Base-by-base conservation (phyloP, 306 rosid genomes). In the Carpinus viminea region DNA sequence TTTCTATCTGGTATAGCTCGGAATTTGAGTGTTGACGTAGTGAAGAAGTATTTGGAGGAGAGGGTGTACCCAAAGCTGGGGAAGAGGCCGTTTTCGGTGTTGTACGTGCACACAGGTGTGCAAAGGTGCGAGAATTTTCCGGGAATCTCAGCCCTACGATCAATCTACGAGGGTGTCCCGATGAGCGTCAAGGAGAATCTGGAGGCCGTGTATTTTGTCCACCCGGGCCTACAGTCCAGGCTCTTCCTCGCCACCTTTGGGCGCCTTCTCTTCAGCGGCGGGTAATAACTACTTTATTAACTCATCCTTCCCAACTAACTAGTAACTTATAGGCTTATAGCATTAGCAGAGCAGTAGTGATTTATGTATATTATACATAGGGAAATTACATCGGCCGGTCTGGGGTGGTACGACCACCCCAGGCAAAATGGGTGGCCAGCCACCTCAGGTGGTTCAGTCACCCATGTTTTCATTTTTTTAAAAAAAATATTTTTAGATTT, bases 231-330 rank as follows among this genome's bases (percentile, higher is more conserved):
- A 0, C 98, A 94, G 74, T 74, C 98, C 26, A 85, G 97, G 34
- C 97, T 94, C 74, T 94, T 94, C 80, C 90, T 94, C 68, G 97
- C 98, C 70, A 94, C 98, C 20, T 86, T 94, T 28, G 98, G 98
- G 46, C 97, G 95, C 17, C 85, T 94, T 53, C 83, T 92, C 81
- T 92, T 94, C 89, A 80, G 87, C 65, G 92, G 92, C 3, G 97
- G 96, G 98, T 92, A 80, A 76, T 26, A 12, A 47, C 21, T 5
- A 69, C n/a, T 0, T 18, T 7, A 13, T 31, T 9, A 28, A 13
- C 38, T 28, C n/a, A n/a, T n/a, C n/a, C n/a, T n/a, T n/a, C n/a
- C n/a, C n/a, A n/a, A n/a, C n/a, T n/a, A n/a, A n/a, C n/a, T n/a
- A n/a, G n/a, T n/a, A n/a, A n/a, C n/a, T n/a, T 24, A 24, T 24